Percentiles rank a stretch among this genome's conserved stretches.
Evolutionary conservation across 1,284 basidiomycete genomes (phyloP).

Genomic region (Naganishia albida): DNA sequence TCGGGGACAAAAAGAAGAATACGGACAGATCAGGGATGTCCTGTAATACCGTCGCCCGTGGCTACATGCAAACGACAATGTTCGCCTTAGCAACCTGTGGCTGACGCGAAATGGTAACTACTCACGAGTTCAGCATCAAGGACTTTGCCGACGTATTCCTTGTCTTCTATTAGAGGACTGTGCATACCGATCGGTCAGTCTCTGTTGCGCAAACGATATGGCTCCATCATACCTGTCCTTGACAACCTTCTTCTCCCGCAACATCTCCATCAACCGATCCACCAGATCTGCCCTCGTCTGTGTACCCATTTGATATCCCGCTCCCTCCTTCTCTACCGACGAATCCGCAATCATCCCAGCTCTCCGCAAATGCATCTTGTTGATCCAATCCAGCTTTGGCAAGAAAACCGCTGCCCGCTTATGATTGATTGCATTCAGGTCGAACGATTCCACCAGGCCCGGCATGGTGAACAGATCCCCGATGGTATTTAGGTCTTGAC

Average conservation of each 20-base stretch:
- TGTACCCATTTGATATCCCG: constrained; percentile 18
- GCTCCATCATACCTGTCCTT: constrained; percentile 37
- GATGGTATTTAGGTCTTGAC: constrained; percentile 43
- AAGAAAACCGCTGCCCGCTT: constrained; percentile 48
- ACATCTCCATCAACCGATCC: constrained; percentile 42
- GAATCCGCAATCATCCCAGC: constrained; percentile 42
- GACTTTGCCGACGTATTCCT: constrained; percentile 45
- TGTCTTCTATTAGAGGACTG: constrained; percentile 45
- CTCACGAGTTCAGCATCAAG: constrained; percentile 52
- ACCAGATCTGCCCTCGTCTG: constrained; percentile 39
- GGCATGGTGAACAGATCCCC: constrained; percentile 48
- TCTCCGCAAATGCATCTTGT: constrained; percentile 51
- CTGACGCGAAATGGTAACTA: neutral
- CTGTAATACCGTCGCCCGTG: constrained; percentile 66
- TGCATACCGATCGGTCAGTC: neutral
- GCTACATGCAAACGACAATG: constrained; percentile 54
- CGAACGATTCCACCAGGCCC: constrained; percentile 47
- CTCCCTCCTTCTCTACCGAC: constrained; percentile 35
- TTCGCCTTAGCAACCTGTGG: neutral
- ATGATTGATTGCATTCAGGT: constrained; percentile 44
- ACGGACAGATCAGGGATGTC: constrained; percentile 68
- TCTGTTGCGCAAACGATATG: constrained; percentile 20
- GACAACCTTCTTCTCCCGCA: constrained; percentile 42
- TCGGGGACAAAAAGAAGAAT: constrained; percentile 74
- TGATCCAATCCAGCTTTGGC: constrained; percentile 51